Base-by-base conservation (phyloP, 164 flowering plant species). In the Macadamia tetraphylla region DNA sequence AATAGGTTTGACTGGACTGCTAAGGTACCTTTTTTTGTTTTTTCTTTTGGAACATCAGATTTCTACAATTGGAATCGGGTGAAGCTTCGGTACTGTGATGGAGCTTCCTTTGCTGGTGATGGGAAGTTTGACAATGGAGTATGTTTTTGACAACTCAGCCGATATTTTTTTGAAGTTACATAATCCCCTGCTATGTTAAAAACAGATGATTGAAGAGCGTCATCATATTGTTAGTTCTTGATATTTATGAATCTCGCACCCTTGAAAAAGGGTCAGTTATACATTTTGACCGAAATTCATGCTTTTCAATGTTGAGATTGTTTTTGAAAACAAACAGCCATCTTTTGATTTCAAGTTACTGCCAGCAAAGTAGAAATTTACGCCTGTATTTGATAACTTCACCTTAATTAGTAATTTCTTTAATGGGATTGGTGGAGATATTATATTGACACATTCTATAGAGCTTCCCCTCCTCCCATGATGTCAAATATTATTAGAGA, bases 61-160 rank as follows among this genome's bases (percentile, higher is more conserved):
- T 95, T 95, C 75, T 85, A 92, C 86, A 88, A 90, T 68, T 95
- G 99, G 99, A 95, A 92, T 76, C 88, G 93, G 1, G 99, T 92
- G 60, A 95, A 92, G 86, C 72, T 95, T 51, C 80, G 97, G 56
- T 95, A 95, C 62, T 95, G 99, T 64, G 99, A 95, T 75, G 99
- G 98, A 74, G 99, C 89, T 30, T 95, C 99, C 17, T 95, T 92
- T 81, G 86, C 88, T 13, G 99, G 99, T 40, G 89, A 95, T 70
- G 75, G 85, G 6, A 49, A 64, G 72, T 90, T 77, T 71, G 64
- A 72, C 42, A 88, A 87, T 71, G 91, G 88, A 75, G 99, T 94
- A 81, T 71, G 61, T 64, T 35, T 2, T 40, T 44, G 6, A 53
- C 18, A 15, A 4, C 18, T 53, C 13, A 53, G 15, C 18, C 15